These are phyloP conservation scores for Vinca minor DNA, from an alignment of 257 asterid species.

Conservation along the genomic window DNA sequence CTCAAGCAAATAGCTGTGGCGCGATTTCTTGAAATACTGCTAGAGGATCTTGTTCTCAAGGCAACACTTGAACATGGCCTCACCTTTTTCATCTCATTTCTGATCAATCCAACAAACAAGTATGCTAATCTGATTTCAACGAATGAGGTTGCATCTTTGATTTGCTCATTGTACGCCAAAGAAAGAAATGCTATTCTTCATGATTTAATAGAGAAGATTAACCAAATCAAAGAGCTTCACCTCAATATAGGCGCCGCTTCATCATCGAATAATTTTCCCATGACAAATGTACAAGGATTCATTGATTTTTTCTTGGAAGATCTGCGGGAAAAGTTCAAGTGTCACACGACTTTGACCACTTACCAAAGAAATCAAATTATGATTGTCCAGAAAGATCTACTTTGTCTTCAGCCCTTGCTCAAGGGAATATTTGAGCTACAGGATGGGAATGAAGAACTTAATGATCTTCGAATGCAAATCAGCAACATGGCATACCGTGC, in stretches of 20 bases:
- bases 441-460: background rate
- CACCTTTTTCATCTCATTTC: background rate
- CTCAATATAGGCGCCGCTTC: background rate
- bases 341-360: background rate
- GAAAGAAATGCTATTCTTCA: background rate
- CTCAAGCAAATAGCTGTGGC: background rate
- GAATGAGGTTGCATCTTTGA: background rate
- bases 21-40: background rate
- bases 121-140: too few species aligned
- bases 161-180: background rate
- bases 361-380: background rate
- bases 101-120: background rate
- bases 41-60: background rate
- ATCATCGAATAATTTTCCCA: background rate
- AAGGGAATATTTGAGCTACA: background rate
- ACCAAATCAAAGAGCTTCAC: background rate
- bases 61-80: background rate
- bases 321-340: background rate
- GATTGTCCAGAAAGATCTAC: background rate
- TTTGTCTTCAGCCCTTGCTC: background rate
- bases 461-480: background rate
- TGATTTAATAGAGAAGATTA: background rate
- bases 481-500: constrained; percentile 6
- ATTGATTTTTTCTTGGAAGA: constrained; percentile 1
- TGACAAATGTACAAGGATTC: constrained; percentile 3